Conservation (phyloP, 371 early-diverging fungal genomes). For the Apophysomyces ossiformis region DNA sequence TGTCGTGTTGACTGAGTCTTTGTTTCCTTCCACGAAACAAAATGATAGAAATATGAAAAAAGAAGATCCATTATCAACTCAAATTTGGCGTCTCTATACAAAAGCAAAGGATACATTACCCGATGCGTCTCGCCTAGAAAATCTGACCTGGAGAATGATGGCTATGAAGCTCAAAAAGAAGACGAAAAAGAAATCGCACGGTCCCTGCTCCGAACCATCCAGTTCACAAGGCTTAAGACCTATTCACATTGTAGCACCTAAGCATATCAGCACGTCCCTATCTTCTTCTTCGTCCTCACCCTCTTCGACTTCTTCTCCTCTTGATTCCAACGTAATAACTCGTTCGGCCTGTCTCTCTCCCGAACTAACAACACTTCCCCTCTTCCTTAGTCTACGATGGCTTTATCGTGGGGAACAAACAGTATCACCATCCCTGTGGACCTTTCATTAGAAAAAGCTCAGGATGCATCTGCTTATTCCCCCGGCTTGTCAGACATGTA, state of each 20-base stretch:
- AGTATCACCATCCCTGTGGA: slow-evolving; percentile 31
- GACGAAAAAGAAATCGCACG: too few species aligned
- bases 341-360: neutral
- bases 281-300: slow-evolving; percentile 20
- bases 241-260: neutral
- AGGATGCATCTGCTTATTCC: neutral
- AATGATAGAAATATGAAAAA: slow-evolving; percentile 30
- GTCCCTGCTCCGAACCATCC: slow-evolving; percentile 23
- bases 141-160: slow-evolving; percentile 77
- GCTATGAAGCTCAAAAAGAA: slow-evolving; percentile 57
- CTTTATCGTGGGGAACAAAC: neutral
- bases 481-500: neutral
- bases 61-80: slow-evolving; percentile 62
- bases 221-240: neutral
- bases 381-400: neutral
- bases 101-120: slow-evolving; percentile 72
- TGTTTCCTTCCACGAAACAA: slow-evolving; percentile 20
- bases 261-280: slow-evolving; percentile 3
- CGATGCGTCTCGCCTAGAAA: slow-evolving; percentile 68
- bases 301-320: neutral
- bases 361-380: neutral
- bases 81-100: slow-evolving; percentile 74
- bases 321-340: neutral
- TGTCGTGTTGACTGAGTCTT: slow-evolving; percentile 26
- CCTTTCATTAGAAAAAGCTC: slow-evolving; percentile 18